Evolutionary conservation across 108 stramenopile species (phyloP), one percentile per base, ranked within the genome.

Genomic region (Nitzschia sp.): DNA sequence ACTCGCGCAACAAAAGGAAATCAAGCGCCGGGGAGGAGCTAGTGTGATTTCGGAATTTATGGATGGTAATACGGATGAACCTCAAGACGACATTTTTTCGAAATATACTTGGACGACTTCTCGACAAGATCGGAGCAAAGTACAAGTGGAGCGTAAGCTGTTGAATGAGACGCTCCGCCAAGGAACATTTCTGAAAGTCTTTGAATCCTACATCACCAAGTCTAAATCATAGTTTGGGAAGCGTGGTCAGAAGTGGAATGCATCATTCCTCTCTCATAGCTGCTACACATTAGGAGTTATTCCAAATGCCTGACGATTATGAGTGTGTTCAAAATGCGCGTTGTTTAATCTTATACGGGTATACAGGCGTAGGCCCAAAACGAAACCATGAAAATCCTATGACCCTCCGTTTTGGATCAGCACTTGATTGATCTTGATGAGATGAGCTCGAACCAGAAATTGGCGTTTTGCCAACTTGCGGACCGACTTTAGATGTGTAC

Each of bases 401-500:
- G 17, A 21, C 19, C 48, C 19, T 21, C 55, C 55, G 5, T 64
- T 46, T 21, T 66, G 48, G 26, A 36, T 19, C 8, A 66, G 58
- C 16, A 63, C 66, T 67, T 75, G 64, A 72, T 75, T 78, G 66
- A 85, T 81, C 53, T 85, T 85, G 26, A 81, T 67, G 35, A 85
- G 63, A 72, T 79, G 80, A 6, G 84, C 93, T 48, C 85, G 82
- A 35, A 84, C 81, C 64, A 92, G 66, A 77, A 92, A 92, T 76
- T 95, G 94, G 28, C 73, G 63, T 64, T 90, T 92, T 23, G 89
- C 84, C 71, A 89, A 69, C 57, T 81, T 80, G n/a, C 94, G 67
- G 8, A 92, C 86, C 60, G 81, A 73, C 63, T 86, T 91, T 69
- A 92, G 71, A 78, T 87, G 88, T 3, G 82, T 84, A 28, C 83